phyloP scores from a whole-genome alignment of 768 basidiomycete genomes.

The Mycena capillaripes region DNA sequence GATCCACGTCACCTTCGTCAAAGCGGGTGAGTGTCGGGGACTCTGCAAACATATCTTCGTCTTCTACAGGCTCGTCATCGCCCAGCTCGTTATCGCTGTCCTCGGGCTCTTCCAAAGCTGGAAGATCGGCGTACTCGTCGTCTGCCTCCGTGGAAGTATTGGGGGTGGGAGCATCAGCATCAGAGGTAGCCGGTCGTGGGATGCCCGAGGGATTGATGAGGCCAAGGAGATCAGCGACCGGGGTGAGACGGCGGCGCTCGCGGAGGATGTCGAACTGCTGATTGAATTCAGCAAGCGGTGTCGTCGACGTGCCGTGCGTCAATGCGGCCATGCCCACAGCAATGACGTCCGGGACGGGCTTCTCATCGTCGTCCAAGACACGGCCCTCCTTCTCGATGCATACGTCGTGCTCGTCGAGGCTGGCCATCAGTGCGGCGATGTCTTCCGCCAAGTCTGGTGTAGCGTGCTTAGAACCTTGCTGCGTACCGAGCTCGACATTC shows the following conservation, averaged over 20 bases:
- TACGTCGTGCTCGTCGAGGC: constrained; percentile 38
- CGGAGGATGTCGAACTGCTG: constrained; percentile 16
- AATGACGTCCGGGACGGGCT: constrained; percentile 35
- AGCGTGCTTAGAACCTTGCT: constrained; percentile 48
- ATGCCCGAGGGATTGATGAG: too few relatives aligned
- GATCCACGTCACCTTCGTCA: constrained; percentile 4
- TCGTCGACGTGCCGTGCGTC: constrained; percentile 19
- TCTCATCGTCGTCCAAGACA: constrained; percentile 32
- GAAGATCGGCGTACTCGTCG: too few relatives aligned
- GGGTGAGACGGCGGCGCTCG: constrained; percentile 17
- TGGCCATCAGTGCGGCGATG: constrained; percentile 41
- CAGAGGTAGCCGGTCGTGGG: too few relatives aligned
- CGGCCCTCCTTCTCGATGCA: constrained; percentile 40
- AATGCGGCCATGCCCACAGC: constrained; percentile 19
- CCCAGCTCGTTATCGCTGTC: too few relatives aligned
- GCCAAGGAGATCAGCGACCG: background rate
- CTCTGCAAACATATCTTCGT: background rate
- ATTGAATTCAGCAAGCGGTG: constrained; percentile 34
- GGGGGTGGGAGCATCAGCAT: too few relatives aligned
- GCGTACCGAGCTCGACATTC: constrained; percentile 41
- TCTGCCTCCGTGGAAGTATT: too few relatives aligned
- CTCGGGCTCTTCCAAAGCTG: too few relatives aligned
- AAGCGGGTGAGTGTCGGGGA: background rate
- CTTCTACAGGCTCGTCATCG: too few relatives aligned
- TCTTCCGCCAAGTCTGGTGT: constrained; percentile 46